These are phyloP conservation scores for Diaporthe eres DNA, from an alignment of 2,329 filamentous ascomycete genomes.

Conservation along the genomic window DNA sequence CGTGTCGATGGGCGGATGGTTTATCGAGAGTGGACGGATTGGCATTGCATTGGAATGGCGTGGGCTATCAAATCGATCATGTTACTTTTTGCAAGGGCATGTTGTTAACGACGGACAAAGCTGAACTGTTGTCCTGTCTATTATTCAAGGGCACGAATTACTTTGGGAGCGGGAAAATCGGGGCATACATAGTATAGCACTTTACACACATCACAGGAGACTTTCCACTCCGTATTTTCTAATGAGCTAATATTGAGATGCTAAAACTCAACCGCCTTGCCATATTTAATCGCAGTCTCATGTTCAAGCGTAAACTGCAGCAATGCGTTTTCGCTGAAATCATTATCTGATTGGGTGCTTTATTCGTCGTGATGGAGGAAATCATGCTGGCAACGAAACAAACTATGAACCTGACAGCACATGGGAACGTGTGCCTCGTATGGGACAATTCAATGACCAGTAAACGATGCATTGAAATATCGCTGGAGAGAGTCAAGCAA, in stretches of 20 bases:
- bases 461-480: background rate
- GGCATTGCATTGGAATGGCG: conserved; percentile 22
- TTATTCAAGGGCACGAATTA: background rate
- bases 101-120: background rate
- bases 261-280: background rate
- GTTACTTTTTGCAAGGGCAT: background rate
- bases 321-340: background rate
- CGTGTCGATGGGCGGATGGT: background rate
- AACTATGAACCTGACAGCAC: background rate
- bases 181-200: conserved; percentile 18
- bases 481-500: background rate
- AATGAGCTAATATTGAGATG: conserved; percentile 18
- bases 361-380: background rate
- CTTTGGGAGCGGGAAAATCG: background rate
- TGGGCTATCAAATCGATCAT: background rate
- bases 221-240: conserved; percentile 3
- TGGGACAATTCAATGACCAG: background rate
- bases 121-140: background rate
- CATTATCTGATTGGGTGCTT: background rate
- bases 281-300: too few species aligned
- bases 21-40: background rate
- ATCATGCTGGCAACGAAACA: background rate
- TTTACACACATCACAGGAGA: background rate
- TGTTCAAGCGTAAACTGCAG: background rate
- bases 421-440: background rate